phyloP scores from a whole-genome alignment of 164 flowering plant species.

The Chimonanthus salicifolius region DNA sequence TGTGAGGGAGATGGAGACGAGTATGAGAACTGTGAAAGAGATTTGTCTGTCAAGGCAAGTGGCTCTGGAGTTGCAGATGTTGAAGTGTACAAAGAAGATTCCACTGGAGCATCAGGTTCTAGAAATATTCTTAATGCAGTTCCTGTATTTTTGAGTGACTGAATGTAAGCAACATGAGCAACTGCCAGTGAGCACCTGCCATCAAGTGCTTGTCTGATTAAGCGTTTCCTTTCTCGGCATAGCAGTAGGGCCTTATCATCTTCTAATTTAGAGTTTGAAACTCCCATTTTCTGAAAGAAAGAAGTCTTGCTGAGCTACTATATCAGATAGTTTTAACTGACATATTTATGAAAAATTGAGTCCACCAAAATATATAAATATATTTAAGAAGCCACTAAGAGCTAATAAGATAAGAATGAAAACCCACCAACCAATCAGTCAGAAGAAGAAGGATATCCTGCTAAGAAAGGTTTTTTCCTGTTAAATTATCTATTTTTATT shows the following conservation, averaged over 20 bases:
- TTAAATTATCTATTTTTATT: too few species aligned
- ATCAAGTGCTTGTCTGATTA: slow-evolving; percentile 78
- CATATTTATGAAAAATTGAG: not conserved
- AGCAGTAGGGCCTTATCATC: slow-evolving; percentile 83
- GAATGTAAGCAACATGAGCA: slow-evolving; percentile 71
- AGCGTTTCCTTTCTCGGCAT: slow-evolving; percentile 85
- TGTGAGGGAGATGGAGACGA: slow-evolving; percentile 68
- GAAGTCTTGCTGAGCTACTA: too few species aligned
- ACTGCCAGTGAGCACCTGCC: slow-evolving; percentile 82
- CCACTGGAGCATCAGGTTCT: slow-evolving; percentile 56
- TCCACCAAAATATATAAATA: not conserved
- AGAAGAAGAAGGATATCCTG: too few species aligned
- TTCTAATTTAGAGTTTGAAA: slow-evolving; percentile 60
- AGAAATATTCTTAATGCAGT: slow-evolving; percentile 65
- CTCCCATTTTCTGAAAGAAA: slow-evolving; percentile 50
- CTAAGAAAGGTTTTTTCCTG: too few species aligned
- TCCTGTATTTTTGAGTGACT: slow-evolving; percentile 58
- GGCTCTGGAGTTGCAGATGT: slow-evolving; percentile 75
- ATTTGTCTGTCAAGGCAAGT: slow-evolving; percentile 52
- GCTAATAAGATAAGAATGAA: too few species aligned
- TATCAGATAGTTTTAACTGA: not conserved
- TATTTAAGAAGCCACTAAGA: not conserved
- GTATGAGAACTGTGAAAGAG: slow-evolving; percentile 57
- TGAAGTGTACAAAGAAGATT: slow-evolving; percentile 60
- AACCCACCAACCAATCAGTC: too few species aligned